These are phyloP conservation scores for Sphaerulina populicola DNA, from an alignment of 2,329 filamentous ascomycete genomes.

Conservation along the genomic window DNA sequence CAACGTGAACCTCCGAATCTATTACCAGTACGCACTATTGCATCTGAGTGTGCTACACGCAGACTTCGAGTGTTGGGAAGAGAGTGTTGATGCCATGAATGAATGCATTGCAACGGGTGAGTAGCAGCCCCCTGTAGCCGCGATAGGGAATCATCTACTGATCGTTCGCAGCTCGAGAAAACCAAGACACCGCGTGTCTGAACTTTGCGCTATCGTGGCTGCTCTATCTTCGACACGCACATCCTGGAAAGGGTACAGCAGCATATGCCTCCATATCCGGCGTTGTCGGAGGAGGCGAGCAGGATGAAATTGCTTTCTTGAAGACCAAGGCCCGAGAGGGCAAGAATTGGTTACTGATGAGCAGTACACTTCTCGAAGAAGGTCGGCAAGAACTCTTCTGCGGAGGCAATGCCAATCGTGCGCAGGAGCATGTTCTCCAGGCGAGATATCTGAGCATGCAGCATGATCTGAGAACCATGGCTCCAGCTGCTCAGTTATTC, in stretches of 20 bases:
- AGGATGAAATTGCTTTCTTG: conserved; percentile 73
- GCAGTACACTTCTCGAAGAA: conserved; percentile 75
- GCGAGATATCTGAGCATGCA: conserved; percentile 75
- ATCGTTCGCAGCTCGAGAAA: conserved; percentile 61
- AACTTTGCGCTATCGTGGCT: conserved; percentile 96
- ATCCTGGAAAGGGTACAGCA: conserved; percentile 47
- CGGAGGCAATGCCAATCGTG: conserved; percentile 37
- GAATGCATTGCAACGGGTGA: conserved; percentile 75
- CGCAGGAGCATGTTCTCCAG: conserved; percentile 71
- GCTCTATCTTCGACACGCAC: conserved; percentile 83
- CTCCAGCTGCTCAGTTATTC: conserved; percentile 66
- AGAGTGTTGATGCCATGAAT: conserved; percentile 88
- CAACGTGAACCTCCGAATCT: conserved; percentile 38
- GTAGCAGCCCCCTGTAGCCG: neutral
- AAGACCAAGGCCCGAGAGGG: conserved; percentile 78
- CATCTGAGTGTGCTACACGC: conserved; percentile 90
- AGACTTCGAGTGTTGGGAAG: conserved; percentile 83
- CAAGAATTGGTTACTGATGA: conserved; percentile 77
- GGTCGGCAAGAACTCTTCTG: conserved; percentile 66
- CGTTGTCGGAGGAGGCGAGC: conserved; percentile 43
- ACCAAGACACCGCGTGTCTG: conserved; percentile 81
- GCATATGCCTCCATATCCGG: conserved; percentile 21
- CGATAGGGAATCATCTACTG: neutral
- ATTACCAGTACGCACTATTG: conserved; percentile 90
- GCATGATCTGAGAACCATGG: conserved; percentile 62